These are phyloP conservation scores for Megacollybia platyphylla DNA, from an alignment of 1,284 basidiomycete genomes.

Conservation along the genomic window DNA sequence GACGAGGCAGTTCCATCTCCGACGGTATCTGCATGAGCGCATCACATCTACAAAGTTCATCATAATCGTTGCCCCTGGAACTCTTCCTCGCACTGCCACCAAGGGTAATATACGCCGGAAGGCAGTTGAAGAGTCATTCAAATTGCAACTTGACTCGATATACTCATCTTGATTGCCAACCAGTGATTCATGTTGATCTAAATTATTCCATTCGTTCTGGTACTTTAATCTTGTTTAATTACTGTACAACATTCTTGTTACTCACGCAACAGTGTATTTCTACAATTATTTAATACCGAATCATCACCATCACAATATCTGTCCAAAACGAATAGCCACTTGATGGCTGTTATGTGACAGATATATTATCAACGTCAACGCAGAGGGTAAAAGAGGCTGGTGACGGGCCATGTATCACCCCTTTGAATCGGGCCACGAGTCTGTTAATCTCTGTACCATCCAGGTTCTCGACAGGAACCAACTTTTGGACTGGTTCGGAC, in stretches of 20 bases:
- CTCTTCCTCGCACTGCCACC: constrained; percentile 51
- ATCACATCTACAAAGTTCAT: constrained; percentile 42
- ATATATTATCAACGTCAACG: no score
- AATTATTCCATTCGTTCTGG: neutral
- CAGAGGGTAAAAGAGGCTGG: no score
- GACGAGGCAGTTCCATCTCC: constrained; percentile 46
- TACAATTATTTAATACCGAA: no score
- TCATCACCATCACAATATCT: no score
- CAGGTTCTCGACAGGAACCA: no score
- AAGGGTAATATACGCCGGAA: constrained; percentile 59
- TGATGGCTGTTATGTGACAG: no score
- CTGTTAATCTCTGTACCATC: no score
- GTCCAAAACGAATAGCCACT: no score
- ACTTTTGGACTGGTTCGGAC: constrained; percentile 9
- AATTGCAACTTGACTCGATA: constrained; percentile 35
- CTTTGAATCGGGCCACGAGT: no score
- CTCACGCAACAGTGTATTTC: neutral
- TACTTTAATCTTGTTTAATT: neutral
- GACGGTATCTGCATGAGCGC: constrained; percentile 58
- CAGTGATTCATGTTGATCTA: neutral
- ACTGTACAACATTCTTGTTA: neutral
- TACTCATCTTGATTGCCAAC: constrained; percentile 18
- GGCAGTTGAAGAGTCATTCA: constrained; percentile 48
- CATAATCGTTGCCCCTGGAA: constrained; percentile 37
- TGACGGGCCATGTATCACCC: no score